Percentiles rank a stretch among this genome's conserved stretches.
Conservation (phyloP, 208 protist species). For the Porcisia hertigi region DNA sequence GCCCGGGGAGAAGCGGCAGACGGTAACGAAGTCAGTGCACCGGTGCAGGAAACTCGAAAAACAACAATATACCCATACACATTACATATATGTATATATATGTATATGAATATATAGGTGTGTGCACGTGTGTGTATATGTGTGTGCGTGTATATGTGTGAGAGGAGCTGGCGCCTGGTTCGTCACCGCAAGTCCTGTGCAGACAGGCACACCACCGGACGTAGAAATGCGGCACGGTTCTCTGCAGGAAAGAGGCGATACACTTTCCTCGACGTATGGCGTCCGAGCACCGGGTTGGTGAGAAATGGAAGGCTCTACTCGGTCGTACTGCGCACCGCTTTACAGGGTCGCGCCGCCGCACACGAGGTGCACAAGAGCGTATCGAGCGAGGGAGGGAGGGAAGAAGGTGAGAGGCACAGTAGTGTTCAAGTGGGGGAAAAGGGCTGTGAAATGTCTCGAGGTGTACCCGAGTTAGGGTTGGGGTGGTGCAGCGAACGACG, state of each 20-base stretch:
- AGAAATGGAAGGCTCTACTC: not conserved
- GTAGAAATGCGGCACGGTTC: not conserved
- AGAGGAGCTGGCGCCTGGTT: not conserved
- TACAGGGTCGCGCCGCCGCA: no score
- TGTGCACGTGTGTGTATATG: not conserved
- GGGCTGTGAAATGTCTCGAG: no score
- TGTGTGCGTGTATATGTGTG: not conserved
- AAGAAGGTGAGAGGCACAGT: no score
- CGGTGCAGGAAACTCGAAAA: not conserved
- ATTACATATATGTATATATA: no score
- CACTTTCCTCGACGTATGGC: not conserved
- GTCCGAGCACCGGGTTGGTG: not conserved
- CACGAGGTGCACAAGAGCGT: no score
- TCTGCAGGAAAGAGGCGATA: not conserved
- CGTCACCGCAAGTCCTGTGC: not conserved
- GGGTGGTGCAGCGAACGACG: no score
- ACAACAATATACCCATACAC: no score
- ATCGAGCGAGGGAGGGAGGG: no score
- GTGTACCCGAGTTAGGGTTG: no score
- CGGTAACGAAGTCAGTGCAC: not conserved
- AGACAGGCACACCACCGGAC: not conserved
- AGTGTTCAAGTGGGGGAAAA: no score
- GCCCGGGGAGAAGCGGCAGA: not conserved
- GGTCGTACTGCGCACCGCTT: not conserved
- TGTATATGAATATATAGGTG: not conserved